Evolutionary conservation across 495 filamentous ascomycete species (phyloP).

Genomic region (Poronia punctata): DNA sequence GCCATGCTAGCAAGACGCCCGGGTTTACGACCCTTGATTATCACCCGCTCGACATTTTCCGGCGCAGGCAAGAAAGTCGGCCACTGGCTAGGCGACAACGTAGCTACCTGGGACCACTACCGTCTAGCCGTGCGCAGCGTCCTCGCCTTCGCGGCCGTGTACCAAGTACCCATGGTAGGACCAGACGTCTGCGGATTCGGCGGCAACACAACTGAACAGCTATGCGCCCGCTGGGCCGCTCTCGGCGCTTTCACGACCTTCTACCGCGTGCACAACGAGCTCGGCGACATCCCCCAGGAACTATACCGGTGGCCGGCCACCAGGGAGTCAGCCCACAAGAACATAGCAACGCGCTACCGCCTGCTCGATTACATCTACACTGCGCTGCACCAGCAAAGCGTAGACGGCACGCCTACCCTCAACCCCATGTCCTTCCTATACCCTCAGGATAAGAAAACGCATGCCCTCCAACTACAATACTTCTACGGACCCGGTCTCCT

Average conservation of each 20-base stretch:
- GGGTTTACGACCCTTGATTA: constrained; percentile 61
- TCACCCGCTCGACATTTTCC: constrained; percentile 78
- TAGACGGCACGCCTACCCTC: constrained; percentile 62
- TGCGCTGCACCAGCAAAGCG: constrained; percentile 54
- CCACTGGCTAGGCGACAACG: constrained; percentile 86
- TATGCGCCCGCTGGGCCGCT: constrained; percentile 81
- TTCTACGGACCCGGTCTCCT: constrained; percentile 67
- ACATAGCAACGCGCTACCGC: constrained; percentile 68
- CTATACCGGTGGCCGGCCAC: constrained; percentile 70
- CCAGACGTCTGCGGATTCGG: constrained; percentile 77
- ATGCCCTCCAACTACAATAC: constrained; percentile 58
- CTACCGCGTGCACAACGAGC: constrained; percentile 64
- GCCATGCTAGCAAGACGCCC: constrained; percentile 69
- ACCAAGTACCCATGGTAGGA: constrained; percentile 82
- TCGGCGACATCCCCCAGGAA: constrained; percentile 52
- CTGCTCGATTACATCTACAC: constrained; percentile 83
- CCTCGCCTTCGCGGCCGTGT: constrained; percentile 70
- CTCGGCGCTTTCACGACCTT: constrained; percentile 77
- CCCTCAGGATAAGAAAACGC: constrained; percentile 57
- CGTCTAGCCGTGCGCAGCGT: constrained; percentile 59
- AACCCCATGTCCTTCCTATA: constrained; percentile 68
- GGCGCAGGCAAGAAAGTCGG: constrained; percentile 73
- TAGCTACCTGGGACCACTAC: constrained; percentile 67
- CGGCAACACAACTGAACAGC: constrained; percentile 62
- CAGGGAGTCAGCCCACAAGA: constrained; percentile 57